phyloP scores from a whole-genome alignment of 257 asterid genomes.

The Cordia subcordata region DNA sequence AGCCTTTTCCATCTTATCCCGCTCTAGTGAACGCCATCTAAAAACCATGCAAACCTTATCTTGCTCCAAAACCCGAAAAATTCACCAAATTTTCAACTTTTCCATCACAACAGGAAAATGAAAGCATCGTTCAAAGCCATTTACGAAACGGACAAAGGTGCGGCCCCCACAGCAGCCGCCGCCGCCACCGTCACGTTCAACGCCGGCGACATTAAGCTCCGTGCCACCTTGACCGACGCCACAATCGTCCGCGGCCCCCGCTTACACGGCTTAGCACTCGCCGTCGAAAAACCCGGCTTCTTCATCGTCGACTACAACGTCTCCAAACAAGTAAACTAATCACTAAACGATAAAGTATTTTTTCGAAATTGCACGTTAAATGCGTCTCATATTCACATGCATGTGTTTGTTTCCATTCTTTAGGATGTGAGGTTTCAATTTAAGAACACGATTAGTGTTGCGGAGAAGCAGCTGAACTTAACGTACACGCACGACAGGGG shows the following conservation, averaged over 20 bases:
- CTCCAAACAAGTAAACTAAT: slow-evolving; percentile 54
- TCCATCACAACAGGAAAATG: slow-evolving; percentile 22
- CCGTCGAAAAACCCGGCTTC: slow-evolving; percentile 83
- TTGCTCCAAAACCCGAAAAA: too few species aligned
- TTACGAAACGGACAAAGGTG: slow-evolving; percentile 67
- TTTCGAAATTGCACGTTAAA: too few species aligned
- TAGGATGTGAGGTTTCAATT: slow-evolving; percentile 91
- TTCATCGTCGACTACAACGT: slow-evolving; percentile 85
- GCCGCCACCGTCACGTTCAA: slow-evolving; percentile 66
- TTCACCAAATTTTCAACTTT: too few species aligned
- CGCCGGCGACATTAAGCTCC: slow-evolving; percentile 89
- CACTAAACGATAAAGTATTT: neutral
- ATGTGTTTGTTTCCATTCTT: slow-evolving; percentile 2
- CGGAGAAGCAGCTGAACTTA: slow-evolving; percentile 79
- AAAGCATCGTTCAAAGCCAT: slow-evolving; percentile 79
- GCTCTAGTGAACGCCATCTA: too few species aligned
- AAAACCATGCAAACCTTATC: too few species aligned
- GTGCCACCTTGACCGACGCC: slow-evolving; percentile 88
- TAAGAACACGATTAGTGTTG: slow-evolving; percentile 63
- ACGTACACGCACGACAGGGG: slow-evolving; percentile 68
- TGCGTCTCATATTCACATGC: too few species aligned
- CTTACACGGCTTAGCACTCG: slow-evolving; percentile 71
- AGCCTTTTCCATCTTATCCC: too few species aligned
- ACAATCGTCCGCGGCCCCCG: slow-evolving; percentile 79
- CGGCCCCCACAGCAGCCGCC: slow-evolving; percentile 64